phyloP scores from a whole-genome alignment of 2,329 filamentous ascomycete genomes.

The Beauveria rudraprayagi region DNA sequence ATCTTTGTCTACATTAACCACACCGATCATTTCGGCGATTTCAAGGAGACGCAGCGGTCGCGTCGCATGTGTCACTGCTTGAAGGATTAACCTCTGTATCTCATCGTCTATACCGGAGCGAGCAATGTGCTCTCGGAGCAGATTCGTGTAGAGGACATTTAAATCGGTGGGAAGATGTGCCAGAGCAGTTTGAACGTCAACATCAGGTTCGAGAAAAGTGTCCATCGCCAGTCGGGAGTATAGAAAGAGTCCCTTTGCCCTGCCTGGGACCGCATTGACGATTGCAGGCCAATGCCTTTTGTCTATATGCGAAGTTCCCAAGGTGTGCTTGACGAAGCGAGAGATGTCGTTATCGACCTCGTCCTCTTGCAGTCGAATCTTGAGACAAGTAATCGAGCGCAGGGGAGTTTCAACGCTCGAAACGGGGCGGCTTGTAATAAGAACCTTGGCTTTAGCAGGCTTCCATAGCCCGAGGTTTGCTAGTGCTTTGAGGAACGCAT shows the following conservation, averaged over 20 bases:
- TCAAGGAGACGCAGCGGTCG: slow-evolving; percentile 35
- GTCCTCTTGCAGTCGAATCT: slow-evolving; percentile 25
- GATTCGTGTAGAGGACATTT: not conserved
- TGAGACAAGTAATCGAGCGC: slow-evolving; percentile 17
- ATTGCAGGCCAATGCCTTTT: slow-evolving; percentile 6
- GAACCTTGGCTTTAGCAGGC: slow-evolving; percentile 29
- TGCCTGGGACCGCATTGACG: slow-evolving; percentile 24
- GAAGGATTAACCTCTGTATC: slow-evolving; percentile 31
- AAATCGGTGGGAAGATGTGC: slow-evolving; percentile 22
- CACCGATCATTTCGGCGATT: slow-evolving; percentile 22
- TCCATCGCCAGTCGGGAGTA: slow-evolving; percentile 37
- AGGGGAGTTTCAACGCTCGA: slow-evolving; percentile 23
- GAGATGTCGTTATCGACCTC: slow-evolving; percentile 4
- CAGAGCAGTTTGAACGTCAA: slow-evolving; percentile 21
- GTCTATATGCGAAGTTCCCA: not conserved
- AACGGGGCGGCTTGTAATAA: slow-evolving; percentile 36
- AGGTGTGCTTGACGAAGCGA: not conserved
- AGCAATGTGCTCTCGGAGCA: not conserved
- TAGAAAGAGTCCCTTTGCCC: slow-evolving; percentile 35
- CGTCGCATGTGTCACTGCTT: slow-evolving; percentile 32
- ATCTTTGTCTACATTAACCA: slow-evolving; percentile 10
- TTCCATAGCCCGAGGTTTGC: slow-evolving; percentile 23
- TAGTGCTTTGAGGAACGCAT: slow-evolving; percentile 27
- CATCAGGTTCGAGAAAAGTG: slow-evolving; percentile 21
- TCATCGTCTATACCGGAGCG: slow-evolving; percentile 23